Evolutionary conservation across 2,329 filamentous ascomycete genomes (phyloP).

Genomic region (Trichophyton verrucosum): DNA sequence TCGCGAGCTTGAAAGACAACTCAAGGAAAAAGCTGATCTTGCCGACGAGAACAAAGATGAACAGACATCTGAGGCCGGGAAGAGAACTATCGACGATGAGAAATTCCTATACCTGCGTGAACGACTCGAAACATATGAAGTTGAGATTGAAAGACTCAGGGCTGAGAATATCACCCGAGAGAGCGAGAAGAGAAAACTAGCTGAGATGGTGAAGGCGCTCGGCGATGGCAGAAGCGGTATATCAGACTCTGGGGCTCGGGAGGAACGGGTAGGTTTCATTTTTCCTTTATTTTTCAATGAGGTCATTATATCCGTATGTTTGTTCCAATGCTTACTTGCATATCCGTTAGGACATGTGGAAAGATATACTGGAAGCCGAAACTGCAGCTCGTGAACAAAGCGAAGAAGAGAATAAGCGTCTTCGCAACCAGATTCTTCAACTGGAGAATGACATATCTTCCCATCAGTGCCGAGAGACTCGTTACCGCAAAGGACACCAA

Average conservation of each 20-base stretch:
- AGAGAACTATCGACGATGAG: conserved; percentile 54
- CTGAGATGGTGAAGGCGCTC: conserved; percentile 62
- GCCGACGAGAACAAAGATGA: conserved; percentile 39
- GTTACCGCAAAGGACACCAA: conserved; percentile 26
- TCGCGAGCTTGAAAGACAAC: conserved; percentile 72
- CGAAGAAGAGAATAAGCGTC: conserved; percentile 72
- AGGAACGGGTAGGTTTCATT: conserved; percentile 33
- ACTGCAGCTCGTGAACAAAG: conserved; percentile 77
- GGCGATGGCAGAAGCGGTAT: conserved; percentile 39
- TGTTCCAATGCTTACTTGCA: background rate
- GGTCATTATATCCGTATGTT: background rate
- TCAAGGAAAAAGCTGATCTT: conserved; percentile 46
- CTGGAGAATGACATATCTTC: conserved; percentile 38
- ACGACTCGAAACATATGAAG: conserved; percentile 69
- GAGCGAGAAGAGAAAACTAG: conserved; percentile 73
- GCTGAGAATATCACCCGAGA: conserved; percentile 68
- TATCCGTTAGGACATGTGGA: conserved; percentile 63
- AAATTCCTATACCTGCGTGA: conserved; percentile 78
- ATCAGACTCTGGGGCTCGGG: conserved; percentile 38
- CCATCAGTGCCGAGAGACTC: conserved; percentile 15
- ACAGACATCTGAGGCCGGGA: conserved; percentile 21
- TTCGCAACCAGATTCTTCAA: conserved; percentile 73
- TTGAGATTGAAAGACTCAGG: conserved; percentile 69
- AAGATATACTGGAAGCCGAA: conserved; percentile 86
- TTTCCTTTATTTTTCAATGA: background rate